Base-by-base conservation (phyloP, 352 stramenopile species). In the Phytophthora sojae region DNA sequence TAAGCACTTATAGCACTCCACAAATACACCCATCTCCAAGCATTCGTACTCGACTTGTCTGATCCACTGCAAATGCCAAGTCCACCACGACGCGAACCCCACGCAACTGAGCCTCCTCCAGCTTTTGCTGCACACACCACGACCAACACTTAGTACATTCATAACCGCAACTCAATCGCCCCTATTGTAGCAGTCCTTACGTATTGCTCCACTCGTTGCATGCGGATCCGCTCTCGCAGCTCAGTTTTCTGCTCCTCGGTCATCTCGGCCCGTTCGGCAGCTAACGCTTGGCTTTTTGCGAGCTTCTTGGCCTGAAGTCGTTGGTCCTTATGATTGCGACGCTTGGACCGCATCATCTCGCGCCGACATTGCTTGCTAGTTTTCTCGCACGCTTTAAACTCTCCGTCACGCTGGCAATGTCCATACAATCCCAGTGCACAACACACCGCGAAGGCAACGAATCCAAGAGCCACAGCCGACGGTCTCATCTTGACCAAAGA, bases 131-230 rank as follows among this genome's bases (percentile, higher is more conserved):
- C 14, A 39, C 25, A n/a, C 35, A 12, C 23, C 26, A 64, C 21
- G 39, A 9, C 3, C 25, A 26, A 23, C 42, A 57, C 37, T 26
- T 26, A 26, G 25, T 26, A 26, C n/a, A 63, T 14, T 37, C 32
- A 63, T n/a, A 51, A 11, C 21, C 42, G 15, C 15, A 26, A 21
- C n/a, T 0, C 4, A 61, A 37, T 2, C 6, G 26, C 5, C 42
- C 42, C 42, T 17, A 52, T 49, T 21, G 23, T 44, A 37, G 8
- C 62, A 42, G 15, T 49, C 25, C 80, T 19, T 60, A 93, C 86
- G 52, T 90, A 92, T 90, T 91, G 83, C 57, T 94, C 86, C 32
- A 93, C 86, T 12, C 85, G 81, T 51, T 86, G 81, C 85, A 94
- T 92, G 51, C 85, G 85, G 61, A 85, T 89, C 1, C 74, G 56